A percentile compares a stretch with the other conserved stretches of the same genome.
These are phyloP conservation scores for Macadamia tetraphylla DNA, from an alignment of 164 flowering plant species.

Conservation along the genomic window DNA sequence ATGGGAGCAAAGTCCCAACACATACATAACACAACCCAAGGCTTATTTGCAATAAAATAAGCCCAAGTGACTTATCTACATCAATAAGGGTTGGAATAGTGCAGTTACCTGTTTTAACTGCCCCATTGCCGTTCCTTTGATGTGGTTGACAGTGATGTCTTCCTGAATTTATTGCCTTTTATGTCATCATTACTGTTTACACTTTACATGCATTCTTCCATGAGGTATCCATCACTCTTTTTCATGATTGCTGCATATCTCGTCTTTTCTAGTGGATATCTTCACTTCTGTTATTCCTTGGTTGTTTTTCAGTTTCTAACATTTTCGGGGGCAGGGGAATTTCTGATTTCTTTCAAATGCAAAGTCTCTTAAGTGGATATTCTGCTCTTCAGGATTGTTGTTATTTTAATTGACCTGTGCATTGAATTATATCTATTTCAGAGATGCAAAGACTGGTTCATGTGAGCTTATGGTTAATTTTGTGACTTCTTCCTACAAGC, in stretches of 20 bases:
- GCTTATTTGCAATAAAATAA: no score
- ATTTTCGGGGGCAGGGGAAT: background rate
- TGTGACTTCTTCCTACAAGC: conserved; percentile 89
- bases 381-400: background rate
- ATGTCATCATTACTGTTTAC: background rate
- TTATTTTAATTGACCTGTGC: background rate
- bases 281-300: background rate
- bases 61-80: no score
- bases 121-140: no score
- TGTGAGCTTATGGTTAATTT: conserved; percentile 94
- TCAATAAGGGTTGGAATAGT: no score
- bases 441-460: conserved; percentile 60
- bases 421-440: conserved; percentile 28
- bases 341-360: background rate
- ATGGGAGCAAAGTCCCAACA: no score
- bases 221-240: background rate
- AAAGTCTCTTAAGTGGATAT: background rate
- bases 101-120: no score
- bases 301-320: background rate
- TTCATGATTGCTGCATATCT: background rate
- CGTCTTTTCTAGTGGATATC: background rate
- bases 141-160: no score
- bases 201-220: background rate
- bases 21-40: no score
- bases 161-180: no score